Conservation (phyloP, 2,329 filamentous ascomycete genomes). For the Chaetomium olivaceum region DNA sequence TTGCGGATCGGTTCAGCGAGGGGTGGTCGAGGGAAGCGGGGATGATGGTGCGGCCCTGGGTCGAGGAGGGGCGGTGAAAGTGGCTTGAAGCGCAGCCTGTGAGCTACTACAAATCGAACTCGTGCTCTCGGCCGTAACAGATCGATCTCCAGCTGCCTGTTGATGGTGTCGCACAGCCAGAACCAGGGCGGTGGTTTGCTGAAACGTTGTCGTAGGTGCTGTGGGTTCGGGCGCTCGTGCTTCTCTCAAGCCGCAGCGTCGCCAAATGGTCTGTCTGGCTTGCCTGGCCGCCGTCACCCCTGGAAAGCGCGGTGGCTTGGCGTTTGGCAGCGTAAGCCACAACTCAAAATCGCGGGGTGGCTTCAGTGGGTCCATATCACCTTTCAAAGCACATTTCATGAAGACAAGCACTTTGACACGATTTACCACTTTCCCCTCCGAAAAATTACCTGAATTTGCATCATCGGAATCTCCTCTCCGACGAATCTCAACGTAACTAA, state of each 20-base stretch:
- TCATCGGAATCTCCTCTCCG: not conserved
- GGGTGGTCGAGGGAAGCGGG: not conserved
- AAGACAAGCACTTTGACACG: not conserved
- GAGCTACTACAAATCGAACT: not conserved
- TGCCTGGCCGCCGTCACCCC: slow-evolving; percentile 9
- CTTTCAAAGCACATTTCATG: not conserved
- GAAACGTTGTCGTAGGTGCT: slow-evolving; percentile 17
- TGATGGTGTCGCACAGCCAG: slow-evolving; percentile 9
- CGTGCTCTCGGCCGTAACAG: not conserved
- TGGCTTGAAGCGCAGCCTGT: slow-evolving; percentile 5
- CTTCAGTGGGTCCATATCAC: slow-evolving; percentile 3
- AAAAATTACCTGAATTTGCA: not conserved
- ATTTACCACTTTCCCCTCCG: not conserved
- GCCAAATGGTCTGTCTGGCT: slow-evolving; percentile 13
- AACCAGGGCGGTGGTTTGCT: not conserved
- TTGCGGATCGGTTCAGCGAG: slow-evolving; percentile 7
- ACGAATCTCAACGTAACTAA: not conserved
- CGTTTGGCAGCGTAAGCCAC: slow-evolving; percentile 27
- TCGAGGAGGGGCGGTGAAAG: slow-evolving; percentile 23
- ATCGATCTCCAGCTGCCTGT: not conserved
- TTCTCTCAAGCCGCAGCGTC: not conserved
- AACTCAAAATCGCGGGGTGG: slow-evolving; percentile 8
- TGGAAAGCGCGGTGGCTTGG: slow-evolving; percentile 25
- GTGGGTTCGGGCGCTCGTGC: slow-evolving; percentile 12
- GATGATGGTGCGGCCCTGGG: not conserved